Evolutionary conservation across 495 filamentous ascomycete genomes (phyloP), one percentile per base, ranked within the genome.

Genomic region (Penicillium alfredii): DNA sequence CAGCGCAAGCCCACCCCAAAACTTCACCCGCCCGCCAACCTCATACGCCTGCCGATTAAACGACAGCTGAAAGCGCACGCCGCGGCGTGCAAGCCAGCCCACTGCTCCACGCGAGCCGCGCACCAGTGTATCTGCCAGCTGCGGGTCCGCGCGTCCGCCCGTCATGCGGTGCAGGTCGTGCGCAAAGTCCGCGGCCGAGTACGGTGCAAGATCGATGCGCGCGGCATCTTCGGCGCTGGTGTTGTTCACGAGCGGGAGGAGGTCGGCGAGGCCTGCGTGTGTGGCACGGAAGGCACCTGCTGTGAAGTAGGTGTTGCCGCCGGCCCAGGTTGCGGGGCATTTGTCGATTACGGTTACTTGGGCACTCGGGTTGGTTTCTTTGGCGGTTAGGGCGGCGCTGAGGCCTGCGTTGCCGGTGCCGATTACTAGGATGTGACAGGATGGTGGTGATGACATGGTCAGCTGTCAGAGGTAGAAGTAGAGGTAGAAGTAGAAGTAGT

Each of bases 11-110:
- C 77, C 77, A 11, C 79, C 78, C 74, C 74, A 81, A 44, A 83
- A 82, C 40, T 75, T 76, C 32, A 60, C 65, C 8, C 69, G 55
- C 6, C 68, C 73, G 33, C 73, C 57, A 4, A 80, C 62, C 26
- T 72, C 45, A 34, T 73, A 82, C 0, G 78, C 72, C 47, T 83
- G 77, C 1, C 79, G 63, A 33, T 80, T 74, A 53, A 81, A 82
- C 2, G 66, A 70, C 12, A 82, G 59, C 40, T 72, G 62, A 41
- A 78, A 81, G 4, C 60, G 52, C 6, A 78, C 55, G 0, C 77
- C 76, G 23, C 70, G 57, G 9, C 57, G 30, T 8, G 61, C 64
- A 4, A 83, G 51, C 78, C 77, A 83, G 42, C 70, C 63, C 2
- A 79, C 59, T 0, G 70, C 46, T 9, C 51, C 60, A 13, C 63